Evolutionary conservation across 2,329 filamentous ascomycete species (phyloP).

Genomic region (Neofusicoccum ribis): DNA sequence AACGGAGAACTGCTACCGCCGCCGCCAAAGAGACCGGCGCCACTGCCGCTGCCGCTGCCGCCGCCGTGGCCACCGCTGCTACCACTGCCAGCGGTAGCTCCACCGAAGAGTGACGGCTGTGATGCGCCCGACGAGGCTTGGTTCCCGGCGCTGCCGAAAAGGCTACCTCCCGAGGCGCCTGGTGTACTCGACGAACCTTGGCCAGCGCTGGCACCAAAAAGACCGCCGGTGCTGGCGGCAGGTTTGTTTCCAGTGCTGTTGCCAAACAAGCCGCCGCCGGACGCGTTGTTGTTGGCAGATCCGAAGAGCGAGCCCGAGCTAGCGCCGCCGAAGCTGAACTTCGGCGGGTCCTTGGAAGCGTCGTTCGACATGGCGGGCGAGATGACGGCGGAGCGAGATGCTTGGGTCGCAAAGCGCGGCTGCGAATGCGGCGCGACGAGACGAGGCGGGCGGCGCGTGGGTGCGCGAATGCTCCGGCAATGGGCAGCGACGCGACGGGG

Average conservation of each 20-base stretch:
- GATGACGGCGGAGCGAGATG: not conserved
- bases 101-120: constrained; percentile 30
- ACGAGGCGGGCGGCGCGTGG: not conserved
- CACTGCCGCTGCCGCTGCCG: not conserved
- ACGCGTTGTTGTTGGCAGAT: constrained; percentile 27
- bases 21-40: constrained; percentile 14
- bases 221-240: constrained; percentile 18
- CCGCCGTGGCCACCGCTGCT: not conserved
- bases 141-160: constrained; percentile 3
- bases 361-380: constrained; percentile 23
- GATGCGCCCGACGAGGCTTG: constrained; percentile 17
- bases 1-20: constrained; percentile 5
- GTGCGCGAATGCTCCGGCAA: not conserved
- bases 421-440: not conserved
- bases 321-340: constrained; percentile 40
- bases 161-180: not conserved
- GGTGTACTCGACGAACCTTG: constrained; percentile 2
- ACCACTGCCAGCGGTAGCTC: constrained; percentile 22
- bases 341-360: constrained; percentile 35
- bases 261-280: constrained; percentile 16
- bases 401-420: not conserved
- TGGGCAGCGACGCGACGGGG: constrained; percentile 1
- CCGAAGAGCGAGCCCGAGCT: constrained; percentile 43
- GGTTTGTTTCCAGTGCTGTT: constrained; percentile 12
- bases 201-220: constrained; percentile 26